Base-by-base conservation (phyloP, 306 rosid species). In the Ziziphus jujuba region DNA sequence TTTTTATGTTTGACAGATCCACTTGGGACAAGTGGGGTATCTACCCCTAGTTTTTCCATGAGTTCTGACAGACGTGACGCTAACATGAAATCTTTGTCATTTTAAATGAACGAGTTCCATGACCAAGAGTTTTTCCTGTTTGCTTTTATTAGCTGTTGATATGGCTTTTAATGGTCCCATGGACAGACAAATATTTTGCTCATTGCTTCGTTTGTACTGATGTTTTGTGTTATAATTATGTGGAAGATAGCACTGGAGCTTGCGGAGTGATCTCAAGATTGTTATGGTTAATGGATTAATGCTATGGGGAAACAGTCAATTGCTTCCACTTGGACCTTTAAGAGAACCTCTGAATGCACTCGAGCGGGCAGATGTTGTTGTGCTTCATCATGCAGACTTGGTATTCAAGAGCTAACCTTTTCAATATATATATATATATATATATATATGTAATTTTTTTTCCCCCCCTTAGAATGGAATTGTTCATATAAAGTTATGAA, bases 271-370 rank as follows among this genome's bases (percentile, higher is more conserved):
- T 76, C 72, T 92, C 70, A 95, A 90, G 74, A 81, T 93, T 68
- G 89, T 88, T 65, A 88, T 93, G 98, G 76, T 92, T 59, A 93
- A 90, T 10, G 98, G 95, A 75, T 73, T 90, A 69, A 82, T 81
- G 70, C 82, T 83, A 28, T 90, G 91, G 95, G 97, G 97, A 17
- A 86, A 86, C 78, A 62, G 71, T 60, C 87, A 71, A 59, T 79
- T 87, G 16, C 38, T 86, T 73, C 98, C 98, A 20, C 87, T 77
- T 66, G 98, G 98, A 75, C 98, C 98, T 22, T 73, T 93, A 72
- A 88, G 97, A 85, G 98, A 93, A 77, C 86, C 98, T 51, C 75
- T 86, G 71, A 65, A 65, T 56, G 93, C 87, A 6, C 93, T 93
- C 60, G 51, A 56, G 61, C 86, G 86, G 50, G 98, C 97, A 23